Base-by-base conservation (phyloP, 2,329 filamentous ascomycete genomes). In the Periconia macrospinosa region DNA sequence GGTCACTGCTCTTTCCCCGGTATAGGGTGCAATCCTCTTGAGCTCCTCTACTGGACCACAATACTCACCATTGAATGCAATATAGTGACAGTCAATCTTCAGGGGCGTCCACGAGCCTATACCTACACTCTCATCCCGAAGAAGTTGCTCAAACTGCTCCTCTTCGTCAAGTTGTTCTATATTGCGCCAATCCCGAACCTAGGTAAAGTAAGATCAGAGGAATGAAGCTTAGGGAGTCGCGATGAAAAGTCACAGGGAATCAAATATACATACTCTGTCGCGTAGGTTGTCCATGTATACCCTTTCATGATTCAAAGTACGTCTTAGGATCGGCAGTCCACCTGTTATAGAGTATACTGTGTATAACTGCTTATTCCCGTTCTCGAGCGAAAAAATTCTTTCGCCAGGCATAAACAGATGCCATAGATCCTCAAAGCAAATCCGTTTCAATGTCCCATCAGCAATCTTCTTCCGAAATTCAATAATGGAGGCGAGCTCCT, bases 391-490 rank as follows among this genome's bases (percentile, higher is more conserved):
- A n/a, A 45, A 51, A 6, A 59, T 49, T 14, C 54, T 37, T 9
- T 52, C 54, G 15, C 50, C 50, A 7, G 47, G 54, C 18, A 49
- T 18, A 20, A 54, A 52, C 2, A 59, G 35, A 37, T 59, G 54
- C 54, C 56, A 56, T 14, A 59, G 19, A 44, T 56, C 51, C 18
- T 58, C 44, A 20, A 53, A 54, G 23, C 14, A 3, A n/a, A 52
- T 52, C 3, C 17, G 47, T n/a, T n/a, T 18, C 37, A 47, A 20
- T 15, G 17, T 35, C 10, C 50, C 45, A 15, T 43, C 18, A 11
- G 27, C 40, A 23, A 52, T 20, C 19, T 41, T 27, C 10, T 37
- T 30, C 15, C 50, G 19, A 13, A 52, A 15, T 1, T 52, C 23
- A 11, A 52, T 14, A 3, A 23, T 40, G 2, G 35, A 27, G 15